Evolutionary conservation across 169 alveolate genomes (phyloP).

Genomic region (Eimeria zaria): DNA sequence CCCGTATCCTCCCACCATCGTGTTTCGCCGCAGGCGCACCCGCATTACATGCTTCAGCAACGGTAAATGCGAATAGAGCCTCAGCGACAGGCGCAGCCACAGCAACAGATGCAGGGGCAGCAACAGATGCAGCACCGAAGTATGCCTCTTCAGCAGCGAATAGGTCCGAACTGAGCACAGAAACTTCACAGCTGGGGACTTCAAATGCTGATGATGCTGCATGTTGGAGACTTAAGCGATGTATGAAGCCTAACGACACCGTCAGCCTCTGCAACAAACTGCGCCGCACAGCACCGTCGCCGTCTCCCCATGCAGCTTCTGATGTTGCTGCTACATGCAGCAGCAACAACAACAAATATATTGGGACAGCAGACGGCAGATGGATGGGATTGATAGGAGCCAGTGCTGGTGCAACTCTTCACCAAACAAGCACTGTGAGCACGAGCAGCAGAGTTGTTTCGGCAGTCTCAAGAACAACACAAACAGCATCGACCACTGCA

Average conservation of each 20-base stretch:
- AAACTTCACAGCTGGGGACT: neutral
- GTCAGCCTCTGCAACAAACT: neutral
- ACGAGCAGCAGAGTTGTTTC: neutral
- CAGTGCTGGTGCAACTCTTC: neutral
- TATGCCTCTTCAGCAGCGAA: neutral
- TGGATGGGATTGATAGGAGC: neutral
- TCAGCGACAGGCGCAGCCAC: neutral
- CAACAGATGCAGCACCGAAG: neutral
- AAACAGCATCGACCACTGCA: neutral
- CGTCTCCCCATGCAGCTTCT: constrained; percentile 8
- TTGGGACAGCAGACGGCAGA: neutral
- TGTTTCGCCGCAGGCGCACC: neutral
- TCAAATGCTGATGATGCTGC: neutral
- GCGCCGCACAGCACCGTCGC: constrained; percentile 2
- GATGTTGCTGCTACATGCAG: neutral
- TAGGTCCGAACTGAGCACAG: neutral
- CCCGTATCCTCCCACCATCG: neutral
- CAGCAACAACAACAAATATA: neutral
- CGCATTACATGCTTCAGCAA: neutral
- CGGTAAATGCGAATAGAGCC: too few species aligned
- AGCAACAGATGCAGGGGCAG: neutral
- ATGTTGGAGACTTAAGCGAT: constrained; percentile 11
- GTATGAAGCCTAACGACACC: neutral
- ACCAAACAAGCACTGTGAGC: neutral
- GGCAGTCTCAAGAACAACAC: neutral